phyloP scores from a whole-genome alignment of 768 basidiomycete species.

The Russula olivacea region DNA sequence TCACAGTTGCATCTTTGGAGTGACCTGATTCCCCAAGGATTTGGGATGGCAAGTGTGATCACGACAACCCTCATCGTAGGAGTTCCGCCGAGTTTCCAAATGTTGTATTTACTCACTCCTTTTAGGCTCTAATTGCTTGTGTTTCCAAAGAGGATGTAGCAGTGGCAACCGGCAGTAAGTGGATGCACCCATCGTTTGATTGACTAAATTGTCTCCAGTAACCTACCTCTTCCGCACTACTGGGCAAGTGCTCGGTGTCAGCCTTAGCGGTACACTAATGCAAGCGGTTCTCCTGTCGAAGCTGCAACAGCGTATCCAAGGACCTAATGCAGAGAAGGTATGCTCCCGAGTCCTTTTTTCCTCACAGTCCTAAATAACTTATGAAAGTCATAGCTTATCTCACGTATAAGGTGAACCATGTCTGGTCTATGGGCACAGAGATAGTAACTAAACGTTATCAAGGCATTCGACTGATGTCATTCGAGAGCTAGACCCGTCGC shows the following conservation, averaged over 20 bases:
- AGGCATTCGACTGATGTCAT: constrained; percentile 73
- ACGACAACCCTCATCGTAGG: constrained; percentile 82
- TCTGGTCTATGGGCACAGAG: constrained; percentile 16
- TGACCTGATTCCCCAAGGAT: constrained; percentile 74
- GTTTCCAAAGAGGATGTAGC: constrained; percentile 79
- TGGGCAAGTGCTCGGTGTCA: constrained; percentile 94
- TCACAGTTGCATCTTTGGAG: constrained; percentile 63
- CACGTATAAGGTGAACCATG: constrained; percentile 51
- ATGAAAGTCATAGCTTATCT: constrained; percentile 51
- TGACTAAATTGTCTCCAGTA: constrained; percentile 42
- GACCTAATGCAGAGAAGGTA: constrained; percentile 67
- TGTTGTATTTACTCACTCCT: constrained; percentile 13
- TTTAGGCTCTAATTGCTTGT: constrained; percentile 79
- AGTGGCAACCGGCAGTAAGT: constrained; percentile 85
- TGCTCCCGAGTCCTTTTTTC: constrained; percentile 30
- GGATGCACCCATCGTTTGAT: neutral
- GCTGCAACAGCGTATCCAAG: constrained; percentile 68
- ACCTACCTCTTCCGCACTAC: constrained; percentile 92
- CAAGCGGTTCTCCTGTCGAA: constrained; percentile 72
- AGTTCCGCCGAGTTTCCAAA: constrained; percentile 17
- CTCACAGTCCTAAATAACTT: constrained; percentile 13
- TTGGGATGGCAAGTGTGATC: constrained; percentile 79
- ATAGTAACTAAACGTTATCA: constrained; percentile 11
- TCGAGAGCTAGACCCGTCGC: constrained; percentile 49
- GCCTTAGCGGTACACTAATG: constrained; percentile 75